Percentiles rank a stretch among this genome's conserved stretches.
These are phyloP conservation scores for Paulownia fortunei DNA, from an alignment of 257 asterid genomes.

Conservation along the genomic window DNA sequence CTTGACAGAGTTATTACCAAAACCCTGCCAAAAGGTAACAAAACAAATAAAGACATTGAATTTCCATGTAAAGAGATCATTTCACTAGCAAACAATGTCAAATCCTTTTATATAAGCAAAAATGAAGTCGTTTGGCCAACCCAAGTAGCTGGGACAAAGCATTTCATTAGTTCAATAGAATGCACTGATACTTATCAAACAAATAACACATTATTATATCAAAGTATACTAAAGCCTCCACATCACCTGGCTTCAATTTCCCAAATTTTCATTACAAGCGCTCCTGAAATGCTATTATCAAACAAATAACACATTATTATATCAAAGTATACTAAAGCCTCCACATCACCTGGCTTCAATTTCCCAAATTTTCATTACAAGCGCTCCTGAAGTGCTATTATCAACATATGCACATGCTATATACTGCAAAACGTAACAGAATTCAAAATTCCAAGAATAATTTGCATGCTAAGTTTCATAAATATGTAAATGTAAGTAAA, in stretches of 20 bases:
- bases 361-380: neutral
- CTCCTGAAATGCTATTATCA: too few relatives aligned
- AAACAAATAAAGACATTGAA: conserved; percentile 32
- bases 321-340: neutral
- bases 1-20: conserved; percentile 41
- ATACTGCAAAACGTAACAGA: conserved; percentile 9
- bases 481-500: neutral
- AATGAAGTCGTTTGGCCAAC: conserved; percentile 5
- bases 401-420: neutral
- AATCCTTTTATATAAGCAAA: conserved; percentile 13
- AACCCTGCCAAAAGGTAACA: conserved; percentile 55
- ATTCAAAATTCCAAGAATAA: neutral
- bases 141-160: conserved; percentile 26
- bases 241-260: too few relatives aligned
- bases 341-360: conserved; percentile 11
- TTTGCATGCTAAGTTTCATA: neutral
- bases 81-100: conserved; percentile 18
- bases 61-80: conserved; percentile 23
- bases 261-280: too few relatives aligned
- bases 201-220: too few relatives aligned
- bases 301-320: neutral
- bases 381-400: neutral
- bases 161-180: conserved; percentile 11
- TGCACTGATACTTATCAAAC: neutral
- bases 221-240: too few relatives aligned